These are phyloP conservation scores for Phytopythium boreale DNA, from an alignment of 352 stramenopile genomes.

Conservation along the genomic window DNA sequence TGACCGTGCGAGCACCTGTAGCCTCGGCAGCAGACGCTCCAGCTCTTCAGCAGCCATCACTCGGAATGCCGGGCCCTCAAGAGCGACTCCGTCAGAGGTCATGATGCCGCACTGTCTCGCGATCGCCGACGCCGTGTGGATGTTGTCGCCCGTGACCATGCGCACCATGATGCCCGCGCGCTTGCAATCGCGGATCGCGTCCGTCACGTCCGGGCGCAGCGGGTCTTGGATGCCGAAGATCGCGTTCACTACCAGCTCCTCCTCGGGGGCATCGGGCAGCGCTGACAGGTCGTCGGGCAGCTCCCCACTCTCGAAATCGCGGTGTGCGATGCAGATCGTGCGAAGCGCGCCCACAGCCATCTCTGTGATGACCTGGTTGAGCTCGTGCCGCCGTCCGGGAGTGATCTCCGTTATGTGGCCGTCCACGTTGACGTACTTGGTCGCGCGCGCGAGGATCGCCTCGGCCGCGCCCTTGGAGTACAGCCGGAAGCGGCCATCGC, in stretches of 20 bases:
- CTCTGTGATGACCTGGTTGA: constrained; percentile 63
- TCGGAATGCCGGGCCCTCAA: constrained; percentile 92
- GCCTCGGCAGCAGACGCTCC: constrained; percentile 50
- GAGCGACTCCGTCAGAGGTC: constrained; percentile 81
- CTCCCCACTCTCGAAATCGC: constrained; percentile 52
- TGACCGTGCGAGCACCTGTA: constrained; percentile 91
- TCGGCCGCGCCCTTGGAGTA: constrained; percentile 80
- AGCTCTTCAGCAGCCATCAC: constrained; percentile 70
- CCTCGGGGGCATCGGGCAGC: constrained; percentile 57
- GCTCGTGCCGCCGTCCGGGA: constrained; percentile 54
- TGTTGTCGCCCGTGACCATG: constrained; percentile 99
- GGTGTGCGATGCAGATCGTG: constrained; percentile 86
- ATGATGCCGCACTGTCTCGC: constrained; percentile 96
- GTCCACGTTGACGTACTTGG: constrained; percentile 68
- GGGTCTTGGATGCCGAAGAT: constrained; percentile 98
- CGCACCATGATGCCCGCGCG: constrained; percentile 97
- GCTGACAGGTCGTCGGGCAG: constrained; percentile 63
- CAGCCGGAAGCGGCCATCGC: constrained; percentile 34
- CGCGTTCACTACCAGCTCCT: constrained; percentile 76
- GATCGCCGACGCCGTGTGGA: constrained; percentile 97
- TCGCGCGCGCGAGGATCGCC: constrained; percentile 56
- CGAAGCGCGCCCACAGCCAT: constrained; percentile 85
- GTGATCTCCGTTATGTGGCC: constrained; percentile 50
- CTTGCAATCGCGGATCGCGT: constrained; percentile 93
- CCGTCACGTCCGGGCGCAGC: constrained; percentile 91